phyloP scores from a whole-genome alignment of 306 rosid genomes.

The Crataegus laevigata region DNA sequence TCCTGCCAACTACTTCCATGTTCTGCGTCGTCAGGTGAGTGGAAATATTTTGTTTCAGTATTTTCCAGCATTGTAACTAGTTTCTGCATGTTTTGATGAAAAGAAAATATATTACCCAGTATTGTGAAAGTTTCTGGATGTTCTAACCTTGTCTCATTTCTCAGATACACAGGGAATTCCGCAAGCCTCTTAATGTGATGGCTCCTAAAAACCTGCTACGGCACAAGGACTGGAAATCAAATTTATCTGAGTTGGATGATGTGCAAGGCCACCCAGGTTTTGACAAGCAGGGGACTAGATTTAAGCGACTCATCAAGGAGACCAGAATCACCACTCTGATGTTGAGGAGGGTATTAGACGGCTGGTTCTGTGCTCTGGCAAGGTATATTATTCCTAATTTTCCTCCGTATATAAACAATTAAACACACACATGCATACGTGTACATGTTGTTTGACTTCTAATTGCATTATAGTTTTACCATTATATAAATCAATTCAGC shows the following conservation, averaged over 20 bases:
- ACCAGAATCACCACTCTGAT: conserved; percentile 66
- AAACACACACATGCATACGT: background rate
- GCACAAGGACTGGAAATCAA: conserved; percentile 85
- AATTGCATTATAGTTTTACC: background rate
- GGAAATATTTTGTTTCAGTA: conserved; percentile 13
- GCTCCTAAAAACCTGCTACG: conserved; percentile 93
- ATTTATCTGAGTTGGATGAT: conserved; percentile 91
- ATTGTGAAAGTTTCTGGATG: background rate
- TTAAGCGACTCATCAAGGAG: conserved; percentile 97
- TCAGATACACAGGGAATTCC: conserved; percentile 88
- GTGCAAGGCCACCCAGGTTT: conserved; percentile 99
- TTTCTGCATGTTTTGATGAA: background rate
- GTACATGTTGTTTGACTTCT: background rate
- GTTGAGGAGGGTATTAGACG: conserved; percentile 87
- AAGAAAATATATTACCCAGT: background rate
- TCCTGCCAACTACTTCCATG: conserved; percentile 98
- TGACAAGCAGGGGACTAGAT: conserved; percentile 98
- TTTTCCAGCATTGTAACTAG: background rate
- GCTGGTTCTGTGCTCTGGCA: conserved; percentile 91
- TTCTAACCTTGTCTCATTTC: conserved; percentile 11
- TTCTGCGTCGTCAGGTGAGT: conserved; percentile 88
- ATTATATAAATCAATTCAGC: background rate
- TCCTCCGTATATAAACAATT: background rate
- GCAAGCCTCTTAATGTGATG: conserved; percentile 94
- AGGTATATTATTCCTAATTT: conserved; percentile 32